Percentiles rank a stretch among this genome's conserved stretches.
Evolutionary conservation across 164 flowering plant species (phyloP).

Genomic region (Magnolia changhungtana): DNA sequence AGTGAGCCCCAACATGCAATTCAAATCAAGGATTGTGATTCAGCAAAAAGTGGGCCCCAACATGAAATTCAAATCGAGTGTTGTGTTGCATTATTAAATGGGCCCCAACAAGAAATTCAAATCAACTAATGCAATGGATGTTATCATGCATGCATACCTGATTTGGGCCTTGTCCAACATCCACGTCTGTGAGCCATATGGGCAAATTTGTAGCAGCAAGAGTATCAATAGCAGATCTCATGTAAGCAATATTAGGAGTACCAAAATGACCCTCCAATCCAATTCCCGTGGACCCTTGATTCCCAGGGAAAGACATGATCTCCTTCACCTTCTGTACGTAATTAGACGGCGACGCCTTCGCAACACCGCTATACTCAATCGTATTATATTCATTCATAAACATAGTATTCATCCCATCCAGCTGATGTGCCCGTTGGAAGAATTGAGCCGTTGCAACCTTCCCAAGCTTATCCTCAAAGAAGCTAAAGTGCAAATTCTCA

Average conservation of each 20-base stretch:
- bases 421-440: conserved; percentile 21
- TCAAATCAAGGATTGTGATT: no score
- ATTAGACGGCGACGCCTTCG: conserved; percentile 23
- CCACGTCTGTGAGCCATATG: conserved; percentile 76
- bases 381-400: conserved; percentile 76
- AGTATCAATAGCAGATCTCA: conserved; percentile 59
- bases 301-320: conserved; percentile 13
- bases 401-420: conserved; percentile 33
- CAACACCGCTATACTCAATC: conserved; percentile 41
- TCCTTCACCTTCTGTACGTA: conserved; percentile 44
- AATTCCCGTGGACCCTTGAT: conserved; percentile 30
- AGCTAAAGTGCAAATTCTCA: conserved; percentile 58
- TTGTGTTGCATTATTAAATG: neutral
- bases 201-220: conserved; percentile 53
- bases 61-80: neutral
- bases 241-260: conserved; percentile 48
- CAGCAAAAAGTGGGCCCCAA: no score
- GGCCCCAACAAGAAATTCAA: neutral
- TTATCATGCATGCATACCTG: conserved; percentile 35
- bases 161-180: conserved; percentile 29
- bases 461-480: conserved; percentile 54
- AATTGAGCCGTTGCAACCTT: conserved; percentile 18
- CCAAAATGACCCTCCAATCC: conserved; percentile 63
- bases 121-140: neutral
- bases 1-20: no score